These are phyloP conservation scores for Schizophyllum amplum DNA, from an alignment of 1,284 basidiomycete species.

Conservation along the genomic window DNA sequence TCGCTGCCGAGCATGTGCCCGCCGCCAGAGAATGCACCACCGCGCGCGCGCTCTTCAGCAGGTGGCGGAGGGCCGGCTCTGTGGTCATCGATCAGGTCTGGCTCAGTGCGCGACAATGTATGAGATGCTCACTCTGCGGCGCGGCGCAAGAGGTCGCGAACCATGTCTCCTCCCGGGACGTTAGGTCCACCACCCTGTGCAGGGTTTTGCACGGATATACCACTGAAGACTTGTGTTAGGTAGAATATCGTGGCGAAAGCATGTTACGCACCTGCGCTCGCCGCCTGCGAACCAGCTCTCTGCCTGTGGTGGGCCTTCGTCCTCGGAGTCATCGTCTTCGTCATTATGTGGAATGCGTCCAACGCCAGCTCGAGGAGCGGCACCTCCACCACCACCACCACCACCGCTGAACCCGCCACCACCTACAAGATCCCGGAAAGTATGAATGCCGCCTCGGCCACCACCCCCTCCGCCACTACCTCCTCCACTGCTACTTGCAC, in stretches of 20 bases:
- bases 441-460: background rate
- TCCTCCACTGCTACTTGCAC: background rate
- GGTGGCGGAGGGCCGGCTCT: slow-evolving; percentile 37
- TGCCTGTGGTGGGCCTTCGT: slow-evolving; percentile 28
- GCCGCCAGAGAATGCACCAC: slow-evolving; percentile 49
- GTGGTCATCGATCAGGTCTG: slow-evolving; percentile 1
- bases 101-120: slow-evolving; percentile 1
- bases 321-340: slow-evolving; percentile 40
- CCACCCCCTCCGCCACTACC: background rate
- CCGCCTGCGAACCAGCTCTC: slow-evolving; percentile 82
- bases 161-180: slow-evolving; percentile 55
- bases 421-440: background rate
- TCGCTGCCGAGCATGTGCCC: slow-evolving; percentile 87
- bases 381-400: background rate
- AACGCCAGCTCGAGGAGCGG: background rate
- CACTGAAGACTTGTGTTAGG: slow-evolving; percentile 40
- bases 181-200: slow-evolving; percentile 31
- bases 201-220: slow-evolving; percentile 87
- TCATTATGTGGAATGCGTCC: slow-evolving; percentile 30
- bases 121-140: slow-evolving; percentile 61
- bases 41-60: slow-evolving; percentile 14
- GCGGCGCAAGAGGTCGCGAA: slow-evolving; percentile 75
- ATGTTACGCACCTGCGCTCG: slow-evolving; percentile 62
- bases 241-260: background rate
- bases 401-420: background rate